Evolutionary conservation across 345 rosid genomes (phyloP).

Genomic region (Rhizophora apiculata): DNA sequence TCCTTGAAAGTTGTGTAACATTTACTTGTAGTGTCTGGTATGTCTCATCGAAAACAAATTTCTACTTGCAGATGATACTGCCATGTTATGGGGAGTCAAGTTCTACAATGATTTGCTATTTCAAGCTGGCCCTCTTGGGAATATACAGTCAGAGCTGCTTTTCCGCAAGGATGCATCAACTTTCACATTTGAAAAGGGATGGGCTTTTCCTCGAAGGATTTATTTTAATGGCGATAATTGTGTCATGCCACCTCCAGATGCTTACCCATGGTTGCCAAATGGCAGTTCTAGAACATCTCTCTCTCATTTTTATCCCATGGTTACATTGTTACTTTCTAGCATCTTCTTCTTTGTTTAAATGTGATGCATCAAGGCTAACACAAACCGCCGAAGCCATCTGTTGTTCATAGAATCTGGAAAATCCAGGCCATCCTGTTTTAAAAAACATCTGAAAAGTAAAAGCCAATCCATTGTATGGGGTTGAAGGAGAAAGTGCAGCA

Average conservation of each 20-base stretch:
- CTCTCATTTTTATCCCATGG: conserved; percentile 9
- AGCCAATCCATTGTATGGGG: conserved; percentile 5
- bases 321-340: conserved; percentile 23
- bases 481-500: conserved; percentile 8
- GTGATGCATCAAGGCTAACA: conserved; percentile 27
- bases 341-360: conserved; percentile 28
- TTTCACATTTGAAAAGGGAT: conserved; percentile 30
- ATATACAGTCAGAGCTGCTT: conserved; percentile 30
- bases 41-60: conserved; percentile 1
- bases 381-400: conserved; percentile 15
- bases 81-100: conserved; percentile 27
- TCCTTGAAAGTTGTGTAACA: background rate
- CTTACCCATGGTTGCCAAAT: conserved; percentile 31
- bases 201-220: conserved; percentile 32
- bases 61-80: conserved; percentile 30
- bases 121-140: conserved; percentile 28
- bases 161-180: conserved; percentile 28
- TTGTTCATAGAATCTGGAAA: conserved; percentile 9
- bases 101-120: conserved; percentile 31
- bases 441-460: conserved; percentile 7
- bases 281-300: conserved; percentile 10
- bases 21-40: background rate
- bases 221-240: conserved; percentile 34
- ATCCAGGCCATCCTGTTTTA: conserved; percentile 6
- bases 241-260: conserved; percentile 34